Conservation (phyloP, 306 rosid species). For the Ammopiptanthus mongolicus region DNA sequence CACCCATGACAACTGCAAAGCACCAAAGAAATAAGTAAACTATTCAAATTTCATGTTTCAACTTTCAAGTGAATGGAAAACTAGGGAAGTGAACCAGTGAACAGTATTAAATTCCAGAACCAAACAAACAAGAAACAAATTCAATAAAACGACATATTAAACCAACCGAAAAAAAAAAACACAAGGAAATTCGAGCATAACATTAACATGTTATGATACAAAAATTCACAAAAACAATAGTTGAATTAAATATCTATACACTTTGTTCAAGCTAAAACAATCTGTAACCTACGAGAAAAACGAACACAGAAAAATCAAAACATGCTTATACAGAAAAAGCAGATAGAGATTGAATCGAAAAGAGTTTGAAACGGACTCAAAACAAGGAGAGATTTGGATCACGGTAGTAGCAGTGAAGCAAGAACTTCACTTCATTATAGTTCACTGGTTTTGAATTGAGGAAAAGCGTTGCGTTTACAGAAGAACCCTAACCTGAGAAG, state of each 20-base stretch:
- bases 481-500: constrained; percentile 38
- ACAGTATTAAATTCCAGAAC: neutral
- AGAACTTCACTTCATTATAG: neutral
- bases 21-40: constrained; percentile 14
- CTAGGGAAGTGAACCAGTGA: neutral
- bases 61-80: neutral
- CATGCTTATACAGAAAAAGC: neutral
- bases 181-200: neutral
- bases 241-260: neutral
- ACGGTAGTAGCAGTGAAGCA: neutral
- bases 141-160: neutral
- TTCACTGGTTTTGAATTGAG: neutral
- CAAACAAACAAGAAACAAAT: neutral
- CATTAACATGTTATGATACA: neutral
- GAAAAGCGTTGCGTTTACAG: neutral
- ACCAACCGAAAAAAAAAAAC: neutral
- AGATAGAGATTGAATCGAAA: neutral
- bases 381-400: neutral
- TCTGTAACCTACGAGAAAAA: neutral
- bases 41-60: neutral
- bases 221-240: neutral
- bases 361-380: neutral
- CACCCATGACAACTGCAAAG: constrained; percentile 55
- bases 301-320: neutral
- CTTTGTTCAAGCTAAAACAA: neutral